These are phyloP conservation scores for Sistotremastrum niveocremeum DNA, from an alignment of 768 basidiomycete species.

Conservation along the genomic window DNA sequence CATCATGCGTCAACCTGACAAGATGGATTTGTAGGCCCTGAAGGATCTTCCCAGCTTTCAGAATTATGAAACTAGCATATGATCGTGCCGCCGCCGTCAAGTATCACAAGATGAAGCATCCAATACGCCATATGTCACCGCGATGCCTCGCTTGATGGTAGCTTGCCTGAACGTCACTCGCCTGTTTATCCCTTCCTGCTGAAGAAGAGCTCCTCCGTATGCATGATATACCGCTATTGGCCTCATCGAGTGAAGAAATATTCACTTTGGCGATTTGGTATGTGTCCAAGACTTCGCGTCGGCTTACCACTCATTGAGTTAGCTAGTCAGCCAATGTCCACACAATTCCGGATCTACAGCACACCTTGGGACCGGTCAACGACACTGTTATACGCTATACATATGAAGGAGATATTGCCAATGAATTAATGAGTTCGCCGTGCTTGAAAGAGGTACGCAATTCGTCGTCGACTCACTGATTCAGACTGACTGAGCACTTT, in stretches of 20 bases:
- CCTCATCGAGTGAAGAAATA: slow-evolving; percentile 85
- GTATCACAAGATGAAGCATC: slow-evolving; percentile 92
- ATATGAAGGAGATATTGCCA: slow-evolving; percentile 95
- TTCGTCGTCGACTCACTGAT: slow-evolving; percentile 2
- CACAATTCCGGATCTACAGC: slow-evolving; percentile 74
- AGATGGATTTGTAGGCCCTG: slow-evolving; percentile 29
- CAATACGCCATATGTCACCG: slow-evolving; percentile 94
- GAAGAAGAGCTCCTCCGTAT: slow-evolving; percentile 76
- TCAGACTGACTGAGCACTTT: too few species aligned
- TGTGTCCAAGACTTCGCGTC: slow-evolving; percentile 20
- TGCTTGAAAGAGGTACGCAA: slow-evolving; percentile 69
- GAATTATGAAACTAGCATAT: slow-evolving; percentile 77
- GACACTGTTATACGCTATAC: slow-evolving; percentile 84
- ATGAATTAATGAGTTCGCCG: slow-evolving; percentile 76
- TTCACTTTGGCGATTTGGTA: slow-evolving; percentile 98
- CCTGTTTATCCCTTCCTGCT: slow-evolving; percentile 65
- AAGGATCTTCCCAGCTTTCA: slow-evolving; percentile 68
- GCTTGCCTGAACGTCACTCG: slow-evolving; percentile 68
- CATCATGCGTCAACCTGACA: neutral
- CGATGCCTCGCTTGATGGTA: slow-evolving; percentile 89
- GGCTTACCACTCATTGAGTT: too few species aligned
- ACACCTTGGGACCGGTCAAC: slow-evolving; percentile 88
- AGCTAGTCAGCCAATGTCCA: slow-evolving; percentile 91
- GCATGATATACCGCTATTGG: slow-evolving; percentile 85
- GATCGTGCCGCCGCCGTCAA: slow-evolving; percentile 92